A percentile compares a stretch with the other conserved stretches of the same genome.
Evolutionary conservation across 768 basidiomycete species (phyloP).

Genomic region (Glaciozyma antarctica): DNA sequence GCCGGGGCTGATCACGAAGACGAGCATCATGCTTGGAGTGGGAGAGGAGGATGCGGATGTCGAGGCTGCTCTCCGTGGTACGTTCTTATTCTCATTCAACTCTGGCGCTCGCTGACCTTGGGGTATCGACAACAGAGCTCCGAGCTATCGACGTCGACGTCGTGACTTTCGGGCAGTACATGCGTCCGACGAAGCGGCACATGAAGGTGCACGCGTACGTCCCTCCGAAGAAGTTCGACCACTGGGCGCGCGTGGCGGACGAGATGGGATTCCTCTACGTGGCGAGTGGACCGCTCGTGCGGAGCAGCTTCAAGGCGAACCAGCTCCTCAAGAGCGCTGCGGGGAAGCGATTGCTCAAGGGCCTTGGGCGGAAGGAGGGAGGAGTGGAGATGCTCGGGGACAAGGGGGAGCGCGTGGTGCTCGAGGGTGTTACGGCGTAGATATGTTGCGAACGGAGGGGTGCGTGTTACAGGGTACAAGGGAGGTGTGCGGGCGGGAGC

Average conservation of each 20-base stretch:
- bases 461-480: too few species aligned
- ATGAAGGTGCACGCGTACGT: slow-evolving; percentile 99
- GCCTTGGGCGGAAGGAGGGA: slow-evolving; percentile 9
- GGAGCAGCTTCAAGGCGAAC: slow-evolving; percentile 90
- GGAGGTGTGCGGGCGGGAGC: too few species aligned
- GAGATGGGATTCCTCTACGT: slow-evolving; percentile 94
- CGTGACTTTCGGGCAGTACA: slow-evolving; percentile 98
- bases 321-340: slow-evolving; percentile 31
- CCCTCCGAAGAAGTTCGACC: slow-evolving; percentile 80
- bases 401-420: slow-evolving; percentile 4
- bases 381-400: slow-evolving; percentile 20
- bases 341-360: slow-evolving; percentile 26
- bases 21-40: slow-evolving; percentile 96
- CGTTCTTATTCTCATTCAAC: slow-evolving; percentile 27
- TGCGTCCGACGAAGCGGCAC: slow-evolving; percentile 96
- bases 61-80: slow-evolving; percentile 70
- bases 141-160: slow-evolving; percentile 85
- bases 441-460: too few species aligned
- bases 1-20: slow-evolving; percentile 65
- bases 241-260: slow-evolving; percentile 83
- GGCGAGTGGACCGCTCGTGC: slow-evolving; percentile 87
- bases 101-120: background rate
- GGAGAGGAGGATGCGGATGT: slow-evolving; percentile 82
- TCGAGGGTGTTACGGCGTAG: slow-evolving; percentile 21
- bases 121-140: slow-evolving; percentile 51